A percentile compares a stretch with the other conserved stretches of the same genome.
These are phyloP conservation scores for Quaeritorhiza haematococci DNA, from an alignment of 371 early-diverging fungal species.

Conservation along the genomic window DNA sequence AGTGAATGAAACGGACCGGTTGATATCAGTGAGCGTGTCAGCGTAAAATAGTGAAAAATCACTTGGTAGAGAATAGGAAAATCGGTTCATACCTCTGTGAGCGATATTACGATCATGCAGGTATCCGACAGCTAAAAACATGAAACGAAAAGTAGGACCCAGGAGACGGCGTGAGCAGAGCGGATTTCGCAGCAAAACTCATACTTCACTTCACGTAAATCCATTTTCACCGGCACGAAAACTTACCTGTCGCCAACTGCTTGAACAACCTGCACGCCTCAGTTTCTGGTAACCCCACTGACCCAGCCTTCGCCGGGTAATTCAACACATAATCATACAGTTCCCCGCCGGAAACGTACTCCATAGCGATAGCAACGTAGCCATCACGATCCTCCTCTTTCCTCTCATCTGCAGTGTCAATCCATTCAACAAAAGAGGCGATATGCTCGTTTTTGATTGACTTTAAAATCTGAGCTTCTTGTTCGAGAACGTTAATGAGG, in stretches of 20 bases:
- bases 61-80: too few relatives aligned
- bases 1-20: too few relatives aligned
- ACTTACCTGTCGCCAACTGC: neutral
- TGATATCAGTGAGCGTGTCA: too few relatives aligned
- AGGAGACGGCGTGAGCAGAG: neutral
- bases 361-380: constrained; percentile 73
- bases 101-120: neutral
- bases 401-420: constrained; percentile 73
- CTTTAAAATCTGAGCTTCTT: neutral
- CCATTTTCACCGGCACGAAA: neutral
- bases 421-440: neutral
- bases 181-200: neutral
- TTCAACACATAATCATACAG: constrained; percentile 62
- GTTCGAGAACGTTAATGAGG: too few relatives aligned
- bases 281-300: neutral
- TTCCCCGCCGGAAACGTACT: constrained; percentile 63
- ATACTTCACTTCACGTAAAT: neutral
- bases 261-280: neutral
- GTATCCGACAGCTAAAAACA: constrained; percentile 1
- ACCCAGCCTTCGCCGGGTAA: neutral
- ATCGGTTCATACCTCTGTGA: too few relatives aligned
- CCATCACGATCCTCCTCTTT: too few relatives aligned
- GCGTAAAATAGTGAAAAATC: too few relatives aligned
- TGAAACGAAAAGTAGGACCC: neutral
- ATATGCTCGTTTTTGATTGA: neutral